Evolutionary conservation across 768 basidiomycete genomes (phyloP).

Genomic region (Mycena haematopus): DNA sequence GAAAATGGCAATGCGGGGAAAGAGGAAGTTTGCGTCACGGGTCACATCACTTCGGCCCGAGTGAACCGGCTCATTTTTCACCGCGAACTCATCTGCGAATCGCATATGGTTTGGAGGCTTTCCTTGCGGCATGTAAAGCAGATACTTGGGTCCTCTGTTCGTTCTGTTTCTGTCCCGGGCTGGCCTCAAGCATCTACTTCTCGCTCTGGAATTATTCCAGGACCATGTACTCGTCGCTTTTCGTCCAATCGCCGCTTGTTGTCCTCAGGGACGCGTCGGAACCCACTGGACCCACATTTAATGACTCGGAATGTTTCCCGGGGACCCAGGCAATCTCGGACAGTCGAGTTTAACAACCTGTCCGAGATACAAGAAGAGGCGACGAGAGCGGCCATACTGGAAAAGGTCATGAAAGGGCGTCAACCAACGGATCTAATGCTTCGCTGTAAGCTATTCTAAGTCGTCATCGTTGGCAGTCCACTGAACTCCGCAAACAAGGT

Average conservation of each 20-base stretch:
- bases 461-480: conserved; percentile 19
- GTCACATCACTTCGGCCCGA: conserved; percentile 13
- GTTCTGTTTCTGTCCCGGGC: background rate
- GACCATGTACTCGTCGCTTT: conserved; percentile 8
- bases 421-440: conserved; percentile 91
- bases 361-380: conserved; percentile 67
- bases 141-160: background rate
- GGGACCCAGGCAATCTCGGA: conserved; percentile 40
- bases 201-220: background rate
- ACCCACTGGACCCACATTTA: background rate
- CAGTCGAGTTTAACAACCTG: conserved; percentile 38
- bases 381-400: conserved; percentile 75
- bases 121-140: conserved; percentile 22
- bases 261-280: conserved; percentile 13
- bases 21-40: background rate
- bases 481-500: conserved; percentile 52
- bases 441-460: conserved; percentile 70
- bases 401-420: conserved; percentile 86
- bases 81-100: conserved; percentile 7
- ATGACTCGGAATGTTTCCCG: conserved; percentile 38
- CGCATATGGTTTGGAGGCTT: conserved; percentile 28
- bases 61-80: conserved; percentile 28
- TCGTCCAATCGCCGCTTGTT: conserved; percentile 9
- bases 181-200: background rate
- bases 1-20: conserved; percentile 10